Conservation (phyloP, 257 asterid genomes). For the Fraxinus quadrangulata region DNA sequence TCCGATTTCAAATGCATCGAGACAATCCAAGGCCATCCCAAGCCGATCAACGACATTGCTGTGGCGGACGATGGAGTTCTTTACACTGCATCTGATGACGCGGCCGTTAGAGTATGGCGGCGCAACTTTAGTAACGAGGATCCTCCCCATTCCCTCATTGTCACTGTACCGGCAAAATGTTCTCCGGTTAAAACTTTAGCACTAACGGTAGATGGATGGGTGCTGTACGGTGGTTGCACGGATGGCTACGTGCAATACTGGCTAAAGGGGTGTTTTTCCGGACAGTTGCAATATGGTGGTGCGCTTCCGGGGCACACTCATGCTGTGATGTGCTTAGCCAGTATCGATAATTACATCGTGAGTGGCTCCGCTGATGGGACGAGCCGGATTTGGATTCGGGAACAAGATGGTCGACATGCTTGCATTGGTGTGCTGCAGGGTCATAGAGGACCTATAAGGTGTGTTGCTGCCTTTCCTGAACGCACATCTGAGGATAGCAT, state of each 20-base stretch:
- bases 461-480: slow-evolving; percentile 48
- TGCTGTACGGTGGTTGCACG: slow-evolving; percentile 83
- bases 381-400: slow-evolving; percentile 72
- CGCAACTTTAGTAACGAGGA: slow-evolving; percentile 77
- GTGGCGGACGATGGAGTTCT: slow-evolving; percentile 85
- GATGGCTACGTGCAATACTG: slow-evolving; percentile 91
- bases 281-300: slow-evolving; percentile 87
- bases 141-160: slow-evolving; percentile 77
- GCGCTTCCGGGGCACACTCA: slow-evolving; percentile 87
- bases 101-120: slow-evolving; percentile 86
- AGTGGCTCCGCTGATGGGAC: slow-evolving; percentile 88
- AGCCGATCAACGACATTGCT: slow-evolving; percentile 72
- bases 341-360: slow-evolving; percentile 46
- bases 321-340: slow-evolving; percentile 78
- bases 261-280: slow-evolving; percentile 84
- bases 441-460: slow-evolving; percentile 79
- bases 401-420: slow-evolving; percentile 55
- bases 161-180: slow-evolving; percentile 70
- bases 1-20: slow-evolving; percentile 89
- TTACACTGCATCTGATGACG: slow-evolving; percentile 86
- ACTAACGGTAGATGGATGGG: slow-evolving; percentile 58
- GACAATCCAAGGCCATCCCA: slow-evolving; percentile 87
- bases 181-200: slow-evolving; percentile 80
- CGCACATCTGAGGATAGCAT: slow-evolving; percentile 38
- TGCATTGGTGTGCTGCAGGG: slow-evolving; percentile 77